These are phyloP conservation scores for Tylopilus felleus DNA, from an alignment of 768 basidiomycete species.

Conservation along the genomic window DNA sequence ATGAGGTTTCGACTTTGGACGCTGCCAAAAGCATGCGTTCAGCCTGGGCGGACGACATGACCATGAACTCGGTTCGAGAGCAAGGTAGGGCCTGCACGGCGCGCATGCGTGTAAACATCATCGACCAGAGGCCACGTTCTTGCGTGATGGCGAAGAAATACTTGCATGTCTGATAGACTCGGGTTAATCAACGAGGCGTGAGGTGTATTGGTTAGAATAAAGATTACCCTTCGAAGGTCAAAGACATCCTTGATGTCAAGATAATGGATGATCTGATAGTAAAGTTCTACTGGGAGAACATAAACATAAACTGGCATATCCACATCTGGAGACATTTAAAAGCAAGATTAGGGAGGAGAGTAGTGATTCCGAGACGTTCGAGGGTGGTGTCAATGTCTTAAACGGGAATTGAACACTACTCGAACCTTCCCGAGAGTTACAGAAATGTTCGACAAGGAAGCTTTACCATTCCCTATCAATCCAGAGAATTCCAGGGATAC, in stretches of 20 bases:
- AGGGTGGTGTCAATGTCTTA: too few relatives aligned
- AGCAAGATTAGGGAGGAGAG: too few relatives aligned
- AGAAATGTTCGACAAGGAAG: not conserved
- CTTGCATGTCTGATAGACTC: slow-evolving; percentile 25
- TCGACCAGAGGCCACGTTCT: slow-evolving; percentile 18
- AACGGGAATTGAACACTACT: not conserved
- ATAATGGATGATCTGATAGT: slow-evolving; percentile 9
- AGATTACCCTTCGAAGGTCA: slow-evolving; percentile 14
- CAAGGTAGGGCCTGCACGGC: slow-evolving; percentile 14
- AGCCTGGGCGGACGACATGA: slow-evolving; percentile 8
- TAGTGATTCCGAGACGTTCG: not conserved
- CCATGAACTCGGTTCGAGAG: slow-evolving; percentile 9
- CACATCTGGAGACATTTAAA: not conserved
- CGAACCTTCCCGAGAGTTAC: not conserved
- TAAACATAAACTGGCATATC: not conserved
- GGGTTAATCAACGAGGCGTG: not conserved
- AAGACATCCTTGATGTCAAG: slow-evolving; percentile 18
- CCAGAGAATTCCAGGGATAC: not conserved
- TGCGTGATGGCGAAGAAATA: slow-evolving; percentile 15
- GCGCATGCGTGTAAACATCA: slow-evolving; percentile 11
- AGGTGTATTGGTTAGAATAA: not conserved
- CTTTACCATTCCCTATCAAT: not conserved
- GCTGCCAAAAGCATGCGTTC: slow-evolving; percentile 16
- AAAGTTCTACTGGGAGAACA: slow-evolving; percentile 19
- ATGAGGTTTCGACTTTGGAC: slow-evolving; percentile 12